phyloP scores from a whole-genome alignment of 108 stramenopile species.

The Cyclotella cryptica region DNA sequence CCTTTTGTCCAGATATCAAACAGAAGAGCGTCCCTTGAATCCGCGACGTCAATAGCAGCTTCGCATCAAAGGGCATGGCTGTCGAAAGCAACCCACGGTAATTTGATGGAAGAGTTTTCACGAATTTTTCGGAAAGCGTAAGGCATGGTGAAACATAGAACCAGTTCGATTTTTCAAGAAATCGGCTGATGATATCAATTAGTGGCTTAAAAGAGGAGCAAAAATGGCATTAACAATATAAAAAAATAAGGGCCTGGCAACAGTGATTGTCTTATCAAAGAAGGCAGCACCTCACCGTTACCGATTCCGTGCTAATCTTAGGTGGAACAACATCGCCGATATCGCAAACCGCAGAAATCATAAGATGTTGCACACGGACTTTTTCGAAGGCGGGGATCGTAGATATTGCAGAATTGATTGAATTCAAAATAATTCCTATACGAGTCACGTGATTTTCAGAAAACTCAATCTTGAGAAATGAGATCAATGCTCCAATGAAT shows the following conservation, averaged over 20 bases:
- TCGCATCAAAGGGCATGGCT: conserved; percentile 14
- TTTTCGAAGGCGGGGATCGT: not conserved
- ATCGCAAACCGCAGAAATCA: conserved; percentile 19
- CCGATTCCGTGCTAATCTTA: conserved; percentile 9
- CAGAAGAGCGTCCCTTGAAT: conserved; percentile 29
- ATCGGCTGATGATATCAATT: conserved; percentile 22
- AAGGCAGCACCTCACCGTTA: conserved; percentile 13
- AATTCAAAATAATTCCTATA: conserved; percentile 12
- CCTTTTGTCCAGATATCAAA: conserved; percentile 16
- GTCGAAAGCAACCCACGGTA: conserved; percentile 3
- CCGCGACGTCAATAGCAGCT: conserved; percentile 35
- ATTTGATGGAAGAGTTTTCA: conserved; percentile 31
- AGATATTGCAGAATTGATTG: conserved; percentile 11
- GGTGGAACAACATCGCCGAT: conserved; percentile 26
- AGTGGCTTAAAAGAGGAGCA: conserved; percentile 19
- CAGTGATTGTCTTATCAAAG: not conserved
- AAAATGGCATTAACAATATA: not conserved
- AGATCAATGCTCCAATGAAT: conserved; percentile 9
- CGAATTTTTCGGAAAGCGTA: conserved; percentile 22
- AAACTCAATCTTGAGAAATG: conserved; percentile 3
- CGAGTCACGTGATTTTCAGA: conserved; percentile 26
- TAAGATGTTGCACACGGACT: conserved; percentile 9
- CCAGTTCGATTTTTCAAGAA: conserved; percentile 33
- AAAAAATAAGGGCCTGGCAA: not conserved
- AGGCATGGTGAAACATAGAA: conserved; percentile 35